These are phyloP conservation scores for Quercus berberidifolia DNA, from an alignment of 306 rosid species.

Conservation along the genomic window DNA sequence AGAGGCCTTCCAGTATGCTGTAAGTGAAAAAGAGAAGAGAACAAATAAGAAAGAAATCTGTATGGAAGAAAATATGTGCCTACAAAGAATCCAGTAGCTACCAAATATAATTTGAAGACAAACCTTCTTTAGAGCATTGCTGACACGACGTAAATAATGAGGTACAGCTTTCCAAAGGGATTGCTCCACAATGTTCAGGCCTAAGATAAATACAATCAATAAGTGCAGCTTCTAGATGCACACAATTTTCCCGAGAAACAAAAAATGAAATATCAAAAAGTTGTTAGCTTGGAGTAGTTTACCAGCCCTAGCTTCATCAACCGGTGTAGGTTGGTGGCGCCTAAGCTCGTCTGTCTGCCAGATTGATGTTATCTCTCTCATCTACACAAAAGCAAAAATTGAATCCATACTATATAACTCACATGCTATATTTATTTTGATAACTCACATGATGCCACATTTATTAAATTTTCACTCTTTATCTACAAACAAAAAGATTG, in stretches of 20 bases:
- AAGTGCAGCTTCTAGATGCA: not conserved
- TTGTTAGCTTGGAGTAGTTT: conserved; percentile 22
- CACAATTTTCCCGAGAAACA: conserved; percentile 3
- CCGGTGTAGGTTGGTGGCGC: conserved; percentile 90
- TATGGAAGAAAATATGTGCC: not conserved
- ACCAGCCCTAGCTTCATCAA: conserved; percentile 98
- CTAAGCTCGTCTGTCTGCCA: conserved; percentile 99
- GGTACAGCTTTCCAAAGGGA: conserved; percentile 99
- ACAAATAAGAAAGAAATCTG: not conserved
- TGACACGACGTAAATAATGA: conserved; percentile 87
- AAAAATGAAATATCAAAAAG: conserved; percentile 15
- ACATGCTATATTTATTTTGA: conserved; percentile 59
- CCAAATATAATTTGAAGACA: conserved; percentile 18
- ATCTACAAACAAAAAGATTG: conserved; percentile 40
- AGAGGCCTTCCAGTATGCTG: conserved; percentile 95
- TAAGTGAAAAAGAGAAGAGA: conserved; percentile 5
- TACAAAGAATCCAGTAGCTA: conserved; percentile 19
- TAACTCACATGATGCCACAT: too few species aligned
- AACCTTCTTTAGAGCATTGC: conserved; percentile 94
- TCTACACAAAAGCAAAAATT: conserved; percentile 47
- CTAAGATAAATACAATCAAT: conserved; percentile 39
- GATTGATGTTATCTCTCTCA: conserved; percentile 91
- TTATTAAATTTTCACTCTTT: conserved; percentile 56
- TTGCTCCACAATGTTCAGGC: conserved; percentile 94
- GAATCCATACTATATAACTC: not conserved